A percentile compares a stretch with the other conserved stretches of the same genome.
Evolutionary conservation across 129 eudicot species (phyloP).

Genomic region (Flaveria brownii): DNA sequence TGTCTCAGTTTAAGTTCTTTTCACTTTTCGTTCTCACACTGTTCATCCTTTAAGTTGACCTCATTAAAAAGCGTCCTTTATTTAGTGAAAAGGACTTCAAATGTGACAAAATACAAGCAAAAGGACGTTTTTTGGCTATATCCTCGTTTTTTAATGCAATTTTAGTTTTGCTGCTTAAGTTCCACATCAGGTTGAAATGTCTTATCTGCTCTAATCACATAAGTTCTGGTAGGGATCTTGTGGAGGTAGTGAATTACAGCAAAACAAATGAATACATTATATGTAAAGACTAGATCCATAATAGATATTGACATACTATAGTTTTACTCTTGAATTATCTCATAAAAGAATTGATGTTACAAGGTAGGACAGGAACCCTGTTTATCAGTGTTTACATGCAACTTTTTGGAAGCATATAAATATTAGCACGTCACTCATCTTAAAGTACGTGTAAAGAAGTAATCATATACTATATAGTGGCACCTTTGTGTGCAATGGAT

Average conservation of each 20-base stretch:
- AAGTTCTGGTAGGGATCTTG: neutral
- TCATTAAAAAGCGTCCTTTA: too few relatives aligned
- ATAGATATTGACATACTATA: neutral
- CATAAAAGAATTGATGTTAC: neutral
- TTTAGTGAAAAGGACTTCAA: too few relatives aligned
- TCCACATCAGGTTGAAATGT: slow-evolving; percentile 4
- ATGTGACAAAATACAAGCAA: too few relatives aligned
- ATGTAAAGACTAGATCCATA: neutral
- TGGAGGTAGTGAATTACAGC: neutral
- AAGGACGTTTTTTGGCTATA: too few relatives aligned
- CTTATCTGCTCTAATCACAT: neutral
- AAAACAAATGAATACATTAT: neutral
- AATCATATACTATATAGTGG: neutral
- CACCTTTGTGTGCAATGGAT: neutral
- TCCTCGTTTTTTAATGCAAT: neutral
- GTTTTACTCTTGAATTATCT: neutral
- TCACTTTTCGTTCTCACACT: too few relatives aligned
- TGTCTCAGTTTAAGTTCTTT: too few relatives aligned
- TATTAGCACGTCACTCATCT: neutral
- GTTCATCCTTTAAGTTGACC: too few relatives aligned
- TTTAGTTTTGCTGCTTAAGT: neutral
- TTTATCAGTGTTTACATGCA: neutral
- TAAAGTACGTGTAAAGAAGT: neutral
- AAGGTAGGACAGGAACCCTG: neutral
- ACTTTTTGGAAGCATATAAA: neutral